Percentiles rank a stretch among this genome's conserved stretches.
These are phyloP conservation scores for Fragaria ananassa DNA, from an alignment of 306 rosid genomes.

Conservation along the genomic window DNA sequence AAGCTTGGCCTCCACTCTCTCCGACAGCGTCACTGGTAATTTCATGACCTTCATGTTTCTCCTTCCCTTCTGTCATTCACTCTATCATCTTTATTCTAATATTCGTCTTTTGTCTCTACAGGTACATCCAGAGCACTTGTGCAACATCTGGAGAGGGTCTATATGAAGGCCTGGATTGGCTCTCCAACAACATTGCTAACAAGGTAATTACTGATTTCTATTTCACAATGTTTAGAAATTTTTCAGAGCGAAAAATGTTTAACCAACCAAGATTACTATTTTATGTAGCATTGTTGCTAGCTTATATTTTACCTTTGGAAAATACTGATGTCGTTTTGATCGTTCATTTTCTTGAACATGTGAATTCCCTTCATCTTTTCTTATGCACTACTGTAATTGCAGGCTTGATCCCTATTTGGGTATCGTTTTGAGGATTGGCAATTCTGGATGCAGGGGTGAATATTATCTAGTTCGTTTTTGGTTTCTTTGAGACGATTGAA, in stretches of 20 bases:
- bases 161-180: conserved; percentile 98
- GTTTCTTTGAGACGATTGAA: conserved; percentile 38
- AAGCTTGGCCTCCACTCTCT: conserved; percentile 99
- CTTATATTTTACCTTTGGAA: background rate
- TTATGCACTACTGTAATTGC: conserved; percentile 11
- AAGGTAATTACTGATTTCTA: conserved; percentile 45
- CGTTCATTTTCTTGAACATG: background rate
- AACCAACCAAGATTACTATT: too few relatives aligned
- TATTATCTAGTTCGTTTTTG: conserved; percentile 69
- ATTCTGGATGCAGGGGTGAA: conserved; percentile 97
- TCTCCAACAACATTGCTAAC: conserved; percentile 98
- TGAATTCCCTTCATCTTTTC: background rate
- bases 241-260: background rate
- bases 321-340: background rate
- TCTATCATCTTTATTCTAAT: conserved; percentile 15
- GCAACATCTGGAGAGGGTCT: conserved; percentile 99
- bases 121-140: conserved; percentile 99
- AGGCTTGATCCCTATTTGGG: conserved; percentile 58
- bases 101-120: conserved; percentile 30
- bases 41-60: conserved; percentile 8
- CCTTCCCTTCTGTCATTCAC: background rate
- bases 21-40: conserved; percentile 98
- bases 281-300: background rate
- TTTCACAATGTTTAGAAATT: background rate
- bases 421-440: conserved; percentile 44